A percentile compares a stretch with the other conserved stretches of the same genome.
Conservation (phyloP, 352 stramenopile species). For the Phytopythium oedochilum region DNA sequence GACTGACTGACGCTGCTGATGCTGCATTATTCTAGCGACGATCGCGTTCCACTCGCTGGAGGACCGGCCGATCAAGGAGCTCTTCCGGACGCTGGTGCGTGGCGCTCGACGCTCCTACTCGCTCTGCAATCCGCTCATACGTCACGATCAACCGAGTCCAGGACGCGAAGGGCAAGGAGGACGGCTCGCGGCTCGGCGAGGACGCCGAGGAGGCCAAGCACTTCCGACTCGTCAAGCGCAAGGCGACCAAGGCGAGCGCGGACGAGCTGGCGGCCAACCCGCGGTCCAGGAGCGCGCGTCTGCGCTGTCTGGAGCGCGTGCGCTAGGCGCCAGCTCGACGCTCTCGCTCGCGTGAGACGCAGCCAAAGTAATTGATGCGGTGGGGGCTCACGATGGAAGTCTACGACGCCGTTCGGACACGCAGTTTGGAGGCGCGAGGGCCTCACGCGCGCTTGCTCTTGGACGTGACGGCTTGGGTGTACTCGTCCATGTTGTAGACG, state of each 20-base stretch:
- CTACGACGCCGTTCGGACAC: not conserved
- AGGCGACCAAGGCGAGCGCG: slow-evolving; percentile 60
- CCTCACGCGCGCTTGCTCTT: slow-evolving; percentile 6
- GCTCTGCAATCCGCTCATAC: too few species aligned
- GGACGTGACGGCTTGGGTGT: slow-evolving; percentile 1
- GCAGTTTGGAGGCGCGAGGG: too few species aligned
- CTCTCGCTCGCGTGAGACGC: too few species aligned
- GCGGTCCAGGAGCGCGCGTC: slow-evolving; percentile 57
- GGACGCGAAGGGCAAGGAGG: slow-evolving; percentile 29
- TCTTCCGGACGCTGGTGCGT: slow-evolving; percentile 61
- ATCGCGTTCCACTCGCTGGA: slow-evolving; percentile 86
- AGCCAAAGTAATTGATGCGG: not conserved
- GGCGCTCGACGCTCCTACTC: not conserved
- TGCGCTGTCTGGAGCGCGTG: slow-evolving; percentile 70
- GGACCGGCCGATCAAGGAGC: slow-evolving; percentile 74
- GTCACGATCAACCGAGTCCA: too few species aligned
- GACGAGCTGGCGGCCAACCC: slow-evolving; percentile 63
- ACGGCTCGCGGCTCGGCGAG: slow-evolving; percentile 9
- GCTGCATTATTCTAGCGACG: slow-evolving; percentile 26
- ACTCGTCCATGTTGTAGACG: slow-evolving; percentile 59
- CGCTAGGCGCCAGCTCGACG: too few species aligned
- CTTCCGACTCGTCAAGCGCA: slow-evolving; percentile 62
- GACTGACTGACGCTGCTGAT: not conserved
- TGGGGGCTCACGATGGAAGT: not conserved
- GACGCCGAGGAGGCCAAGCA: slow-evolving; percentile 31